Evolutionary conservation across 2,329 filamentous ascomycete species (phyloP).

Genomic region (Nigrograna mackinnonii): DNA sequence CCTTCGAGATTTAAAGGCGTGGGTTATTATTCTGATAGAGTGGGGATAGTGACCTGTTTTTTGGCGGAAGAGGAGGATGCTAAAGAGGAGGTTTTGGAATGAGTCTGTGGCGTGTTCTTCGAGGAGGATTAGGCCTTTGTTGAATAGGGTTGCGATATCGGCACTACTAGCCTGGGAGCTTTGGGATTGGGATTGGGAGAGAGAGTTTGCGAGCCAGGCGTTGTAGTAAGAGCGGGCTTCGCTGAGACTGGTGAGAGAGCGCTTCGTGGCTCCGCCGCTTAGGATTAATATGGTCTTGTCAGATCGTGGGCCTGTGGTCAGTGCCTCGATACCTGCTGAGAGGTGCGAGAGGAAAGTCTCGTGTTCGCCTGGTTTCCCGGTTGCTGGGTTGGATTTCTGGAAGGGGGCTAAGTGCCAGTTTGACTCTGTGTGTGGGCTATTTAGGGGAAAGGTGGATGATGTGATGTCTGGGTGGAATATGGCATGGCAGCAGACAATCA

Average conservation of each 20-base stretch:
- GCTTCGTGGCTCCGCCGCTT: constrained; percentile 64
- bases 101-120: constrained; percentile 82
- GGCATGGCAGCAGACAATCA: constrained; percentile 83
- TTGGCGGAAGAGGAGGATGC: constrained; percentile 60
- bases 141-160: constrained; percentile 31
- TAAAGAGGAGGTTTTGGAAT: constrained; percentile 82
- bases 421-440: constrained; percentile 37
- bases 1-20: constrained; percentile 51
- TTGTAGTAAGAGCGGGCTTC: constrained; percentile 42
- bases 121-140: constrained; percentile 52
- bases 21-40: constrained; percentile 48
- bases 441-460: constrained; percentile 25
- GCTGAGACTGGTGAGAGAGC: constrained; percentile 27
- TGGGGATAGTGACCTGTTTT: constrained; percentile 44
- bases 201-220: constrained; percentile 29
- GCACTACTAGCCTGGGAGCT: constrained; percentile 26
- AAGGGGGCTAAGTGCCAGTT: constrained; percentile 73
- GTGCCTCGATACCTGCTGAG: constrained; percentile 61
- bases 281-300: constrained; percentile 63
- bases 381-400: constrained; percentile 53
- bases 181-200: constrained; percentile 22
- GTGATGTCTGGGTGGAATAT: constrained; percentile 60
- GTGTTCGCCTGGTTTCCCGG: constrained; percentile 66
- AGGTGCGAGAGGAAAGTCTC: constrained; percentile 79
- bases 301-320: constrained; percentile 50